Conservation (phyloP, 805 yeast genomes). For the Lachancea meyersii region DNA sequence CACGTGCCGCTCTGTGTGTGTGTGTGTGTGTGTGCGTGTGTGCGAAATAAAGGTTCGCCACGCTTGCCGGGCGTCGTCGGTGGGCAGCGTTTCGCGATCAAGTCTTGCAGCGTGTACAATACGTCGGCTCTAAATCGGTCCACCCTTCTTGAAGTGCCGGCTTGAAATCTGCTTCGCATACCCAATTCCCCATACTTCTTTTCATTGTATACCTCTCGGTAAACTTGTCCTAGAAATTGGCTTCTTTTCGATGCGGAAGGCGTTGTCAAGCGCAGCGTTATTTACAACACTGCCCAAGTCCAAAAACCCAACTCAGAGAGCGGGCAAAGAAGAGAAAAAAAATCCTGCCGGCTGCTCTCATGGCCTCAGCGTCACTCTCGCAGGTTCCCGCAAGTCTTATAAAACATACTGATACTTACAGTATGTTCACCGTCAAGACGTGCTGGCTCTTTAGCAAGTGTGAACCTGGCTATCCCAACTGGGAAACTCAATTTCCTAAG, state of each 20-base stretch:
- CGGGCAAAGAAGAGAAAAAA: neutral
- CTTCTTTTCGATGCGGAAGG: neutral
- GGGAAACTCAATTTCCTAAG: neutral
- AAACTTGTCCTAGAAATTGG: neutral
- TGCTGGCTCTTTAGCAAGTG: neutral
- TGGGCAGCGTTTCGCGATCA: too few relatives aligned
- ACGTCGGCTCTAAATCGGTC: too few relatives aligned
- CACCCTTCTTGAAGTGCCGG: too few relatives aligned
- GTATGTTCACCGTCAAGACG: neutral
- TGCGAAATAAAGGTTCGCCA: neutral
- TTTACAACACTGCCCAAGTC: too few relatives aligned
- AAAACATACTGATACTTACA: neutral
- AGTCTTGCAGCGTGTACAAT: too few relatives aligned
- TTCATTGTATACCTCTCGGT: slow-evolving; percentile 1
- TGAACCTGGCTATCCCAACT: neutral
- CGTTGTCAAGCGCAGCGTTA: too few relatives aligned
- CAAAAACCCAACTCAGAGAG: too few relatives aligned
- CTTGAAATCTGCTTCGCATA: neutral
- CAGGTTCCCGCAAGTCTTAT: neutral
- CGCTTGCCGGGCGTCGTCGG: too few relatives aligned
- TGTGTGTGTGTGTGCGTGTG: neutral
- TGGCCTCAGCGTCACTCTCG: neutral
- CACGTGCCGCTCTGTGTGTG: neutral
- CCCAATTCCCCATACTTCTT: slow-evolving; percentile 1
- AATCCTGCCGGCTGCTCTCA: neutral